Conservation (phyloP, 140 eudicot genomes). For the Stevia rebaudiana region DNA sequence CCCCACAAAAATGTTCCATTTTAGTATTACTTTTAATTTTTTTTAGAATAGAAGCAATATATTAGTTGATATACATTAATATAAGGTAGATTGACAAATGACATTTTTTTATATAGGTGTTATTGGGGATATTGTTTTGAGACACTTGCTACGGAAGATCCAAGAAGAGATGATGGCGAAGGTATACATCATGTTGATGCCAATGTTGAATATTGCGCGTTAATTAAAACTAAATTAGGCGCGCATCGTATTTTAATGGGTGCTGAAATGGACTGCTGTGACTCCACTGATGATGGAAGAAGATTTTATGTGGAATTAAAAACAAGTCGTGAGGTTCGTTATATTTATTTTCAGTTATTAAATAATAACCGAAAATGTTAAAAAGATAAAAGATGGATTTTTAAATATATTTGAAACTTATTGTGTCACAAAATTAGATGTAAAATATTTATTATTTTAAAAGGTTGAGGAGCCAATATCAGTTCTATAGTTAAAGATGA, state of each 20-base stretch:
- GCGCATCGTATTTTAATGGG: conserved; percentile 95
- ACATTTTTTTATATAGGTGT: conserved; percentile 36
- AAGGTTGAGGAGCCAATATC: neutral
- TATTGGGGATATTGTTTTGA: conserved; percentile 98
- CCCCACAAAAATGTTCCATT: no score
- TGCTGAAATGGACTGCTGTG: conserved; percentile 98
- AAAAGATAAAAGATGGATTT: neutral
- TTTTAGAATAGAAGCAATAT: no score
- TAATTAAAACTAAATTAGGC: conserved; percentile 80
- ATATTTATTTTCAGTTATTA: conserved; percentile 24
- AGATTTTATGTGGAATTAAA: conserved; percentile 90
- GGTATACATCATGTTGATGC: conserved; percentile 86
- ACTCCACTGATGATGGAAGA: conserved; percentile 93
- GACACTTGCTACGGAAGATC: conserved; percentile 97
- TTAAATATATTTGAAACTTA: neutral
- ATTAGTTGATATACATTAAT: no score
- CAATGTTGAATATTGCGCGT: conserved; percentile 80
- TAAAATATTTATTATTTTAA: neutral
- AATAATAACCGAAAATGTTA: neutral
- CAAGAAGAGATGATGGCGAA: conserved; percentile 84
- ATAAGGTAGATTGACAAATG: neutral
- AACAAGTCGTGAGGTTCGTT: conserved; percentile 85
- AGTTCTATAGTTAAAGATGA: neutral
- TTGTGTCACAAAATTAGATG: neutral
- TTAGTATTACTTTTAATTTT: no score